Percentiles rank a stretch among this genome's conserved stretches.
phyloP scores from a whole-genome alignment of 306 rosid genomes.

The Hippophae gyantsensis region DNA sequence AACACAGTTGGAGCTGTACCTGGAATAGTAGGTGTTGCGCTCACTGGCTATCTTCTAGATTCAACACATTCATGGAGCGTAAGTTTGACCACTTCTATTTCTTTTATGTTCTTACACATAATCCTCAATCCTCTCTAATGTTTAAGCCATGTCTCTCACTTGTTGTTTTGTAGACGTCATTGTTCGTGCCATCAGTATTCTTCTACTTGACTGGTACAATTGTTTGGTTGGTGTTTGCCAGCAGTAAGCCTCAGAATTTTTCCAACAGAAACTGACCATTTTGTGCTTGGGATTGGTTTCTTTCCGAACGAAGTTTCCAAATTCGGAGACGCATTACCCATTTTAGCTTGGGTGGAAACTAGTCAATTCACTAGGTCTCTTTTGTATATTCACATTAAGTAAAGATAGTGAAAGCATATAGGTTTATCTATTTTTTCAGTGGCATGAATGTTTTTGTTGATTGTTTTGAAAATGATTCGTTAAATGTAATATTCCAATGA shows the following conservation, averaged over 20 bases:
- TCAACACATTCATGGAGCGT: conserved; percentile 97
- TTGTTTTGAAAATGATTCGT: background rate
- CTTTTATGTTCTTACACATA: background rate
- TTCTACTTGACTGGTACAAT: conserved; percentile 84
- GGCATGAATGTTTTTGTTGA: conserved; percentile 4
- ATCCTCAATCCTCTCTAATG: background rate
- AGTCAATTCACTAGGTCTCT: conserved; percentile 11
- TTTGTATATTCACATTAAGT: conserved; percentile 13
- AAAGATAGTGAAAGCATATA: conserved; percentile 16
- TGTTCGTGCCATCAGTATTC: conserved; percentile 86
- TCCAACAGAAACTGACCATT: conserved; percentile 39
- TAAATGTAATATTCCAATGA: no score
- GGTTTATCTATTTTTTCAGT: conserved; percentile 9
- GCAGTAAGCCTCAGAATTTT: conserved; percentile 88
- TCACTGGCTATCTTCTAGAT: conserved; percentile 90
- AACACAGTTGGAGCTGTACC: conserved; percentile 91
- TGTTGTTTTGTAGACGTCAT: conserved; percentile 49
- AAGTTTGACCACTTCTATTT: conserved; percentile 27
- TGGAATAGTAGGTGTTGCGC: conserved; percentile 87
- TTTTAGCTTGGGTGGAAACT: conserved; percentile 14
- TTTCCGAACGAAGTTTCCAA: conserved; percentile 21
- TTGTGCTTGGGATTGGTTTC: conserved; percentile 8
- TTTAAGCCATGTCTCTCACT: conserved; percentile 9
- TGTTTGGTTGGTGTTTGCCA: conserved; percentile 80
- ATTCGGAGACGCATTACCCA: conserved; percentile 13